Conservation (phyloP, 192 early-diverging fungal genomes). For the Podila epigama region DNA sequence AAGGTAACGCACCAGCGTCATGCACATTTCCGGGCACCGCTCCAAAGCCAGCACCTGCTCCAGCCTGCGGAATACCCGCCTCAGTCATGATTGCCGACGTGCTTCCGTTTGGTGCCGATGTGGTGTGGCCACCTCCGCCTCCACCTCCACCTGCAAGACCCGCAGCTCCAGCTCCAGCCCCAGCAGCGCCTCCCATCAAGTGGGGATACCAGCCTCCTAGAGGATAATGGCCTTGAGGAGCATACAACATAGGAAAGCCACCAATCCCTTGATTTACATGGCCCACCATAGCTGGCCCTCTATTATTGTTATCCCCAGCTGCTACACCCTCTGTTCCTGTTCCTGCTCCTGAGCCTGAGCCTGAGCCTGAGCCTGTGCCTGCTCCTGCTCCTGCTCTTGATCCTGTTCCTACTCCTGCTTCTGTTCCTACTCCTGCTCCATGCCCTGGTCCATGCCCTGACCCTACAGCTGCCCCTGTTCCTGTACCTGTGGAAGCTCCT, state of each 20-base stretch:
- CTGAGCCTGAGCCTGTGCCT: too few relatives aligned
- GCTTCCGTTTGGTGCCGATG: too few relatives aligned
- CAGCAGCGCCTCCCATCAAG: neutral
- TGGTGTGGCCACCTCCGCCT: too few relatives aligned
- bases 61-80: slow-evolving; percentile 24
- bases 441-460: slow-evolving; percentile 1
- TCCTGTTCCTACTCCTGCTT: too few relatives aligned
- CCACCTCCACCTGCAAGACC: too few relatives aligned
- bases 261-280: slow-evolving; percentile 17
- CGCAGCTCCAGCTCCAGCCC: slow-evolving; percentile 21
- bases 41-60: neutral
- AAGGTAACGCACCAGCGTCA: neutral
- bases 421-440: too few relatives aligned
- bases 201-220: slow-evolving; percentile 36
- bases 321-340: slow-evolving; percentile 3
- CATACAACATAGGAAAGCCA: slow-evolving; percentile 14
- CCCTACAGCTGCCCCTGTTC: slow-evolving; percentile 10
- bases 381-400: too few relatives aligned
- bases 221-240: slow-evolving; percentile 38
- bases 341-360: too few relatives aligned
- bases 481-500: slow-evolving; percentile 1
- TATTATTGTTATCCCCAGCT: slow-evolving; percentile 21
- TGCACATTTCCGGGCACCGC: neutral
- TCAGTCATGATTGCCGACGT: too few relatives aligned
- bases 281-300: slow-evolving; percentile 5